phyloP scores from a whole-genome alignment of 352 stramenopile species.

The Paralagenidium karlingii region DNA sequence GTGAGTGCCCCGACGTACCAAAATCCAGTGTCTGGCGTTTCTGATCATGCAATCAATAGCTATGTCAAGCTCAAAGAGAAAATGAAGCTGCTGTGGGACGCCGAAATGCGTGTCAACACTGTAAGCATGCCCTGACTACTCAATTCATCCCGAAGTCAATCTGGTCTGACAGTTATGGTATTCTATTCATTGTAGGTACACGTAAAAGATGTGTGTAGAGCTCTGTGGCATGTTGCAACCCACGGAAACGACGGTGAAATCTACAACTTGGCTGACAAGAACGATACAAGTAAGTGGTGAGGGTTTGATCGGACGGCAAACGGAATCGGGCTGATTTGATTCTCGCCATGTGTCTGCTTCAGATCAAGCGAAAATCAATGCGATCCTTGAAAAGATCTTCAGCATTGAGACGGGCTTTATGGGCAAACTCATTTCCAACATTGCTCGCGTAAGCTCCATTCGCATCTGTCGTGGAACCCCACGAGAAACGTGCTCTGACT shows the following conservation, averaged over 20 bases:
- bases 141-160: background rate
- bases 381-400: conserved; percentile 62
- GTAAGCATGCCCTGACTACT: conserved; percentile 9
- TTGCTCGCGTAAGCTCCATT: conserved; percentile 27
- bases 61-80: conserved; percentile 78
- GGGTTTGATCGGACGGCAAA: background rate
- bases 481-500: background rate
- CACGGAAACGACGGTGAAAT: conserved; percentile 35
- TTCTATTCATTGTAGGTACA: conserved; percentile 35
- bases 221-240: conserved; percentile 60
- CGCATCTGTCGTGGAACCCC: background rate
- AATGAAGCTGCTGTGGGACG: conserved; percentile 82
- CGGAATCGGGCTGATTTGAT: background rate
- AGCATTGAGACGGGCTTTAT: conserved; percentile 77
- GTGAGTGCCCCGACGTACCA: too few species aligned
- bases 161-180: background rate
- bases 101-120: conserved; percentile 80
- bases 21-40: too few species aligned
- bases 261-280: conserved; percentile 81
- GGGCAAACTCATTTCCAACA: conserved; percentile 73
- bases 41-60: too few species aligned
- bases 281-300: conserved; percentile 56
- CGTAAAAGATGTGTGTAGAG: conserved; percentile 61
- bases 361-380: conserved; percentile 76
- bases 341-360: background rate